These are phyloP conservation scores for Kuraishia piskuri DNA, from an alignment of 805 yeast species.

Conservation along the genomic window DNA sequence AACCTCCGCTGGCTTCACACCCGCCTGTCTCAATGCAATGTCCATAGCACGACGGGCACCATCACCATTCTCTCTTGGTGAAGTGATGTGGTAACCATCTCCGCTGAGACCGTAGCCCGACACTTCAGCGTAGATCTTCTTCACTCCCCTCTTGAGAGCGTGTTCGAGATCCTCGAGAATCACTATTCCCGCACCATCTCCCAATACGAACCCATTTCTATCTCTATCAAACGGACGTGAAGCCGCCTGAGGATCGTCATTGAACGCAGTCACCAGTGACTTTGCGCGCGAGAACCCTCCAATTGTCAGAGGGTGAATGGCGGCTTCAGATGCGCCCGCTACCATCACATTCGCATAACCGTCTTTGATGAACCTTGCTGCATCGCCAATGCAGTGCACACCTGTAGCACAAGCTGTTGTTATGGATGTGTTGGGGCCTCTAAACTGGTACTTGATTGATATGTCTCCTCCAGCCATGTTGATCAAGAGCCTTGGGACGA, in stretches of 20 bases:
- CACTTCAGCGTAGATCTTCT: conserved; percentile 68
- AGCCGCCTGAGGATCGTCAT: conserved; percentile 54
- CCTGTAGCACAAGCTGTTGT: conserved; percentile 98
- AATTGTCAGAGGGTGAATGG: conserved; percentile 77
- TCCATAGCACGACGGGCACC: conserved; percentile 85
- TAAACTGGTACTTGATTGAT: conserved; percentile 65
- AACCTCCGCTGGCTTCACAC: conserved; percentile 36
- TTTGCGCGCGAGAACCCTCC: conserved; percentile 91
- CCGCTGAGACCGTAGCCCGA: conserved; percentile 87
- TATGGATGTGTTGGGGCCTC: conserved; percentile 83
- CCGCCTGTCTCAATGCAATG: conserved; percentile 54
- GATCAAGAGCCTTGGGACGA: conserved; percentile 73
- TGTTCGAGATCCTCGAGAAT: conserved; percentile 71
- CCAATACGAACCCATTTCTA: conserved; percentile 82
- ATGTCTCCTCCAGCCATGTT: conserved; percentile 96
- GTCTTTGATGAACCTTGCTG: conserved; percentile 65
- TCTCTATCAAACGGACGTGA: conserved; percentile 81
- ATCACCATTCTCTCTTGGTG: conserved; percentile 73
- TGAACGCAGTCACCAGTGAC: conserved; percentile 58
- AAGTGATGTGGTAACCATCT: conserved; percentile 89
- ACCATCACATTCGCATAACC: conserved; percentile 83
- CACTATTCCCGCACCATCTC: conserved; percentile 87
- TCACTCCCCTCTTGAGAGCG: conserved; percentile 52
- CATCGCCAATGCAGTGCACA: conserved; percentile 88
- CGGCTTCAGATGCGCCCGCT: conserved; percentile 91